A percentile compares a stretch with the other conserved stretches of the same genome.
phyloP scores from a whole-genome alignment of 164 flowering plant species.

The Chimonanthus praecox region DNA sequence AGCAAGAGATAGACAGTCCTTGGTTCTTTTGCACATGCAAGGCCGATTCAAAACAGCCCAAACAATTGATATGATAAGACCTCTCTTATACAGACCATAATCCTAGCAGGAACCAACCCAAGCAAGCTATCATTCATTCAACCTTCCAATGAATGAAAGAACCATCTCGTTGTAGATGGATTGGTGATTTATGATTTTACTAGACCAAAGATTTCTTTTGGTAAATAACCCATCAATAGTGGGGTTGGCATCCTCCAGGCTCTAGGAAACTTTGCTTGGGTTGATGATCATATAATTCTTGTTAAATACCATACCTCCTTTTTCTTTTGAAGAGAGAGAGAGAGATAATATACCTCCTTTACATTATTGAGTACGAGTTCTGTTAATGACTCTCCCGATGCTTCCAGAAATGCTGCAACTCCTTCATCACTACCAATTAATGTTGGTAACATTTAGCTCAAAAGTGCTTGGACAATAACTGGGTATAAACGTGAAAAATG shows the following conservation, averaged over 20 bases:
- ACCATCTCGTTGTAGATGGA: not conserved
- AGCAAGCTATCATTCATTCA: too few relatives aligned
- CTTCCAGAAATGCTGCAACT: slow-evolving; percentile 75
- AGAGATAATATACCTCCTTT: slow-evolving; percentile 37
- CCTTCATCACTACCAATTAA: slow-evolving; percentile 71
- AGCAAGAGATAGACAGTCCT: too few relatives aligned
- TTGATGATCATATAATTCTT: not conserved
- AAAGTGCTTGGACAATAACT: not conserved
- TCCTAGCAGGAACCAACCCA: too few relatives aligned
- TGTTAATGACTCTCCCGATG: slow-evolving; percentile 47
- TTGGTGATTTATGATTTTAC: not conserved
- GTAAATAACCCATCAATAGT: not conserved
- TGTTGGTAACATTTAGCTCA: slow-evolving; percentile 1
- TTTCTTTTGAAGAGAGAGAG: too few relatives aligned
- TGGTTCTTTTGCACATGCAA: too few relatives aligned
- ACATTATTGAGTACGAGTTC: slow-evolving; percentile 72
- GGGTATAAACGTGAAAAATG: not conserved
- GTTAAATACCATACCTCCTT: slow-evolving; percentile 12
- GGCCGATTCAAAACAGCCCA: too few relatives aligned
- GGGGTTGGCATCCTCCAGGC: not conserved
- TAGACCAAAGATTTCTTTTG: not conserved
- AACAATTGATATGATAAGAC: too few relatives aligned
- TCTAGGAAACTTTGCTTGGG: not conserved
- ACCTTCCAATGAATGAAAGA: too few relatives aligned
- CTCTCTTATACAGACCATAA: too few relatives aligned